Evolutionary conservation across 1,139 yeast genomes (phyloP).

Genomic region (Candida sp.): DNA sequence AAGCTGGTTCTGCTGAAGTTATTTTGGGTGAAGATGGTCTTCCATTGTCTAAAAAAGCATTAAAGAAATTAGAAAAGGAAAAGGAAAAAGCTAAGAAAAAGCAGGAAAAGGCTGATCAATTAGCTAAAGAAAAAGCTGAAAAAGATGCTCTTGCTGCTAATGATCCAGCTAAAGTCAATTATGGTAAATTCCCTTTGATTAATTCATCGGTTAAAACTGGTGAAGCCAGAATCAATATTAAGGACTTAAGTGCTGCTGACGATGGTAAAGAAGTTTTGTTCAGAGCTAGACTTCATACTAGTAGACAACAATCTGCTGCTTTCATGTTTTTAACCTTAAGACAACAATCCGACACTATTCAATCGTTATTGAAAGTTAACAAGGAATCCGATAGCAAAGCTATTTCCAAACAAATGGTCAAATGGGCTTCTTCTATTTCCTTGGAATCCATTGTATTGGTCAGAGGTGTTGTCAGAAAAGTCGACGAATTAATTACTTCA

Average conservation of each 20-base stretch:
- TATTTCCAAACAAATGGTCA: conserved; percentile 92
- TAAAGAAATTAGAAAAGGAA: conserved; percentile 93
- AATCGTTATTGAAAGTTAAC: conserved; percentile 75
- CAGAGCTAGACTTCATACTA: conserved; percentile 91
- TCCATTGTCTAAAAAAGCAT: conserved; percentile 92
- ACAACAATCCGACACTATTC: conserved; percentile 81
- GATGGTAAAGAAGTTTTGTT: conserved; percentile 80
- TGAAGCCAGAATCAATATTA: conserved; percentile 52
- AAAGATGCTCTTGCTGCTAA: conserved; percentile 66
- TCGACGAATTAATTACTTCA: conserved; percentile 83
- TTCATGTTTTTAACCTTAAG: conserved; percentile 88
- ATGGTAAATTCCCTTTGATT: conserved; percentile 86
- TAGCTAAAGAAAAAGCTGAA: conserved; percentile 84
- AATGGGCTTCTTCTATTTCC: conserved; percentile 87
- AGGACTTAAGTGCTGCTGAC: conserved; percentile 54
- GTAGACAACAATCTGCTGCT: conserved; percentile 95
- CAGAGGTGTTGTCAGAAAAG: conserved; percentile 78
- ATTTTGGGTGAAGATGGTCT: conserved; percentile 79
- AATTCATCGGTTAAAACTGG: conserved; percentile 73
- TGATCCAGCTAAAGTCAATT: conserved; percentile 83
- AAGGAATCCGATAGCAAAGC: conserved; percentile 52
- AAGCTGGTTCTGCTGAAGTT: conserved; percentile 24
- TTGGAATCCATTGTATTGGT: conserved; percentile 91
- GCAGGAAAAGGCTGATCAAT: conserved; percentile 87
- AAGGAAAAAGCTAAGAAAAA: conserved; percentile 90